Evolutionary conservation across 1,139 yeast genomes (phyloP).

Genomic region (Eremothecium gossypii): DNA sequence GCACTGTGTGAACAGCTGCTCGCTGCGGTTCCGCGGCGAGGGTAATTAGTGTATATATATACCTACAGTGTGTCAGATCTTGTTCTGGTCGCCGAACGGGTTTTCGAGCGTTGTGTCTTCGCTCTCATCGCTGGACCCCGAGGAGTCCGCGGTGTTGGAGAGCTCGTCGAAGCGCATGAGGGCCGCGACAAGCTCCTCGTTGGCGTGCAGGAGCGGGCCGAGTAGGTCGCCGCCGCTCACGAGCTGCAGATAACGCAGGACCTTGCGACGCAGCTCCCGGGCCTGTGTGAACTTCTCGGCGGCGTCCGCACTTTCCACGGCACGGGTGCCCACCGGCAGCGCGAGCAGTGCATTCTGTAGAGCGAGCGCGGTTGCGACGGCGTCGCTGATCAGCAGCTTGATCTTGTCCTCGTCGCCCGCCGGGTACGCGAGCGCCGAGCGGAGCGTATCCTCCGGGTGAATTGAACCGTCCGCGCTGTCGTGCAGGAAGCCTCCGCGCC

Average conservation of each 20-base stretch:
- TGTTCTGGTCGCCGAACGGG: constrained; percentile 24
- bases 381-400: constrained; percentile 59
- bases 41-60: constrained; percentile 1
- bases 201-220: constrained; percentile 78
- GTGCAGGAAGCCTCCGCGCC: constrained; percentile 33
- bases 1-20: constrained; percentile 87
- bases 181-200: constrained; percentile 75
- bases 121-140: constrained; percentile 9
- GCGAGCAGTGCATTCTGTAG: constrained; percentile 54
- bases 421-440: constrained; percentile 57
- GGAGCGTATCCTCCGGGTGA: constrained; percentile 31
- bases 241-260: constrained; percentile 71
- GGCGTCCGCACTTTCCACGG: constrained; percentile 55
- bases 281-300: constrained; percentile 62
- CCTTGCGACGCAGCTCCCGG: constrained; percentile 63
- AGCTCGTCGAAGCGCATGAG: constrained; percentile 58
- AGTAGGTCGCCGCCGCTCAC: constrained; percentile 73
- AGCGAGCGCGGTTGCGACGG: constrained; percentile 68
- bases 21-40: constrained; percentile 50
- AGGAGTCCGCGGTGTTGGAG: constrained; percentile 30
- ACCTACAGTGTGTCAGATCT: constrained; percentile 8
- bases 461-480: constrained; percentile 39
- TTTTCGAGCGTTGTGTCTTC: constrained; percentile 15
- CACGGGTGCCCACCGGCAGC: constrained; percentile 44
- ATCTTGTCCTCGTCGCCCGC: constrained; percentile 65